A percentile compares a stretch with the other conserved stretches of the same genome.
Evolutionary conservation across 2,329 filamentous ascomycete genomes (phyloP).

Genomic region (Phoma herbarum): DNA sequence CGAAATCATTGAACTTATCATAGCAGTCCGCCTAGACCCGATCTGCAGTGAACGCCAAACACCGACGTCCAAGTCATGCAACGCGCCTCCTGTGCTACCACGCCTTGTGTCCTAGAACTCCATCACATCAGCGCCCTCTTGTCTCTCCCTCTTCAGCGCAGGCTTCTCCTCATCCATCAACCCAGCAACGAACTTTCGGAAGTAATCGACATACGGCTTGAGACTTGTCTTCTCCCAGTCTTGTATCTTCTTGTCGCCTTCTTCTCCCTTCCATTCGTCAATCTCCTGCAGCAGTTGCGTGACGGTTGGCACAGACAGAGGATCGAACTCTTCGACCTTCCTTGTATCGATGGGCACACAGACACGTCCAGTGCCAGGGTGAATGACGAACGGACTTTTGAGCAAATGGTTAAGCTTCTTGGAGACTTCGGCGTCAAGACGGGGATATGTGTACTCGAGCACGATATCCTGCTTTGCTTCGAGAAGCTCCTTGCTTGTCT

Average conservation of each 20-base stretch:
- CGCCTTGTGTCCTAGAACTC: slow-evolving; percentile 63
- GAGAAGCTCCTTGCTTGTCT: slow-evolving; percentile 77
- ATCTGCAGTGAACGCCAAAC: slow-evolving; percentile 1
- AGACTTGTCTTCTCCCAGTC: slow-evolving; percentile 98
- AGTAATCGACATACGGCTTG: slow-evolving; percentile 91
- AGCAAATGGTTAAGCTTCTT: slow-evolving; percentile 98
- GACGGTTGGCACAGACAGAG: slow-evolving; percentile 87
- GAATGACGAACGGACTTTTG: slow-evolving; percentile 95
- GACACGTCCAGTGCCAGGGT: slow-evolving; percentile 91
- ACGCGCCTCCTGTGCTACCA: not conserved
- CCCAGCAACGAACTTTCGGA: slow-evolving; percentile 79
- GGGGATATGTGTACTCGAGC: slow-evolving; percentile 96
- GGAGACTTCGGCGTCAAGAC: slow-evolving; percentile 94
- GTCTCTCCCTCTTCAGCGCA: slow-evolving; percentile 62
- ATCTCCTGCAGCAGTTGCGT: slow-evolving; percentile 84
- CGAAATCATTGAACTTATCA: not conserved
- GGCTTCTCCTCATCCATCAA: slow-evolving; percentile 77
- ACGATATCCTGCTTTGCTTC: slow-evolving; percentile 97
- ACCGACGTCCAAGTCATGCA: slow-evolving; percentile 5
- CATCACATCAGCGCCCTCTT: slow-evolving; percentile 66
- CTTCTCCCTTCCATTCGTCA: slow-evolving; percentile 73
- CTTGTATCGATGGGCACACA: slow-evolving; percentile 91
- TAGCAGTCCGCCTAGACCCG: not conserved
- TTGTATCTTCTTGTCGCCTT: slow-evolving; percentile 65
- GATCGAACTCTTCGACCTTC: slow-evolving; percentile 82